Percentiles rank a stretch among this genome's conserved stretches.
These are phyloP conservation scores for Lindgomyces ingoldianus DNA, from an alignment of 495 filamentous ascomycete genomes.

Conservation along the genomic window DNA sequence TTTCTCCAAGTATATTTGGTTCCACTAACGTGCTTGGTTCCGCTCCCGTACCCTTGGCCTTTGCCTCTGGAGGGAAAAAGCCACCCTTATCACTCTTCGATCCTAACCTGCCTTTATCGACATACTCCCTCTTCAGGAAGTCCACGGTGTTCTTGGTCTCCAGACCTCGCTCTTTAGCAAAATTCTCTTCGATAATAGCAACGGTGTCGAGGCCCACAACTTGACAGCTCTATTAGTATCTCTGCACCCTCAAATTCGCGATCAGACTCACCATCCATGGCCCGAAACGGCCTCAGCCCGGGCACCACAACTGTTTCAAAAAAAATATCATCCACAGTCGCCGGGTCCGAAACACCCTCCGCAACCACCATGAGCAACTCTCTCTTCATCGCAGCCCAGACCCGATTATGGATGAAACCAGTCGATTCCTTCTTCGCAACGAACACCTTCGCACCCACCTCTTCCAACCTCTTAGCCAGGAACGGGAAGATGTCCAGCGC, in stretches of 20 bases:
- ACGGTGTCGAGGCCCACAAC: slow-evolving; percentile 57
- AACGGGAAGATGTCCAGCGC: slow-evolving; percentile 48
- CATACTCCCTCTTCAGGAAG: slow-evolving; percentile 44
- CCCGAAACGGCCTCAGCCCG: slow-evolving; percentile 15
- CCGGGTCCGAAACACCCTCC: slow-evolving; percentile 52
- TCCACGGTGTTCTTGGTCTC: slow-evolving; percentile 39
- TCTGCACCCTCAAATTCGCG: neutral
- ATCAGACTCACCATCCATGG: slow-evolving; percentile 23
- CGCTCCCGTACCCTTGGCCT: neutral
- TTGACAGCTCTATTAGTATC: neutral
- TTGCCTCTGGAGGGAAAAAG: slow-evolving; percentile 37
- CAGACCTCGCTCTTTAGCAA: slow-evolving; percentile 44
- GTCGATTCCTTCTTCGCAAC: slow-evolving; percentile 51
- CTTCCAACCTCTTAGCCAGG: slow-evolving; percentile 46
- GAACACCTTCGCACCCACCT: slow-evolving; percentile 50
- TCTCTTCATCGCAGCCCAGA: slow-evolving; percentile 54
- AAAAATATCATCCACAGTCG: slow-evolving; percentile 49
- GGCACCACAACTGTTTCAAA: neutral
- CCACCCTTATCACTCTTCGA: slow-evolving; percentile 44
- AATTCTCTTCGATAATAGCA: slow-evolving; percentile 50
- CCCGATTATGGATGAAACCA: slow-evolving; percentile 60
- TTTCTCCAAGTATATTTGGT: neutral
- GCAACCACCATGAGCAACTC: slow-evolving; percentile 52
- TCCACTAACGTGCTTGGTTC: neutral
- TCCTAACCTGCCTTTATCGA: slow-evolving; percentile 43